Evolutionary conservation across 2,329 filamentous ascomycete genomes (phyloP).

Genomic region (Cercospora sp.): DNA sequence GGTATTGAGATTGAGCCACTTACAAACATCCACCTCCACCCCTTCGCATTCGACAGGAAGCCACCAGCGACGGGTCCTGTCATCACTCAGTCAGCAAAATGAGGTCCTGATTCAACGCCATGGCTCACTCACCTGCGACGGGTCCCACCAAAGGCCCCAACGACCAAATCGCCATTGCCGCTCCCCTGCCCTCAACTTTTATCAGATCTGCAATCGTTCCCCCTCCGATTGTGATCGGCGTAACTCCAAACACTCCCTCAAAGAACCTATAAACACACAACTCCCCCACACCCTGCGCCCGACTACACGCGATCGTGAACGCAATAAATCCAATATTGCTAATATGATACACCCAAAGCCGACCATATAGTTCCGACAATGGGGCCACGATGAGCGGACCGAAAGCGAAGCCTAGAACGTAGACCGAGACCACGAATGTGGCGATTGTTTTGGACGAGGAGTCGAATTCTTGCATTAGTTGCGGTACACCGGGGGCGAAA

Average conservation of each 20-base stretch:
- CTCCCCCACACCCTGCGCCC: constrained; percentile 33
- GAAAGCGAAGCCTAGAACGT: constrained; percentile 57
- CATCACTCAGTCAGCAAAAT: background rate
- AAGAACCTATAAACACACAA: constrained; percentile 38
- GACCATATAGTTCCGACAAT: constrained; percentile 41
- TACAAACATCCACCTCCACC: constrained; percentile 64
- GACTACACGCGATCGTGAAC: constrained; percentile 37
- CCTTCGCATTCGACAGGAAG: constrained; percentile 61
- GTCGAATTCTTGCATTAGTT: constrained; percentile 63
- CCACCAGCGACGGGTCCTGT: constrained; percentile 60
- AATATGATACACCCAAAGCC: constrained; percentile 34
- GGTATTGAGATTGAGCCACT: background rate
- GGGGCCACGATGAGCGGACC: constrained; percentile 49
- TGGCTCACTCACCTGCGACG: constrained; percentile 5
- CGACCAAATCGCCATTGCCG: constrained; percentile 36
- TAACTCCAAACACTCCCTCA: constrained; percentile 36
- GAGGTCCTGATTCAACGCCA: background rate
- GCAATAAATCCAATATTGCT: constrained; percentile 37
- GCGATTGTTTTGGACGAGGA: constrained; percentile 55
- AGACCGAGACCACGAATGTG: constrained; percentile 65
- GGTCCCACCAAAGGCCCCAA: constrained; percentile 33
- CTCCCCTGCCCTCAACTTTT: constrained; percentile 32
- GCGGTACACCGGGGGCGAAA: constrained; percentile 66
- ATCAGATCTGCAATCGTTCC: constrained; percentile 37
- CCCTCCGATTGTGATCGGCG: constrained; percentile 36